Base-by-base conservation (phyloP, 2,329 filamentous ascomycete species). In the Penicillium glabrum region DNA sequence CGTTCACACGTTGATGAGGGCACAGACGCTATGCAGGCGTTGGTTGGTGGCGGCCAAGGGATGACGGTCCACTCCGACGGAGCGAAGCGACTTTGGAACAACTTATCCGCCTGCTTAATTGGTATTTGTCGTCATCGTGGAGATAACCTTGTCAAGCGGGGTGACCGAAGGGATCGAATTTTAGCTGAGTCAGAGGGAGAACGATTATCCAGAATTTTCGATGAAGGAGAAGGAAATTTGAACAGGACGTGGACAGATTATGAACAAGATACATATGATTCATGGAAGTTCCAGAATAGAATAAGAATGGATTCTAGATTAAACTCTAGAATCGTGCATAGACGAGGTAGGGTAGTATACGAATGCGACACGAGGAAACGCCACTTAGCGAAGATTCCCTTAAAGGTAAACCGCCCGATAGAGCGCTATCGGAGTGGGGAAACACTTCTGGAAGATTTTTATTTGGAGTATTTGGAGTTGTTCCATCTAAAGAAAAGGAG, bases 21-120 rank as follows among this genome's bases (percentile, higher is more conserved):
- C 55, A 55, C 21, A 49, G 45, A 60, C 50, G 11, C 26, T 26
- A 19, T 54, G 55, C 29, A 57, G 27, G 39, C 27, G 46, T n/a
- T 59, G 53, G 54, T 55, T 61, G 57, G 61, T 47, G 54, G 37
- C 54, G 46, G 54, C 37, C 33, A 26, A 27, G 35, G 51, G 26
- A n/a, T 35, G 46, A 16, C 53, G 59, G 51, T 58, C 55, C 54
- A 61, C 58, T 26, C 58, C 43, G 57, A 56, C 58, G 56, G 53
- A 39, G 46, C 27, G 24, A 54, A 51, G 54, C 54, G 57, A 54
- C 47, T 48, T 23, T 46, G 39, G 39, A 21, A 31, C 23, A 41
- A 43, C 46, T 56, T 59, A 58, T 58, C 51, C 53, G 61, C 59
- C 58, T 57, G 53, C 55, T 58, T 23, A 16, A 51, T 55, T 56